Evolutionary conservation across 305 asterid species (phyloP).

Genomic region (Withania somnifera): DNA sequence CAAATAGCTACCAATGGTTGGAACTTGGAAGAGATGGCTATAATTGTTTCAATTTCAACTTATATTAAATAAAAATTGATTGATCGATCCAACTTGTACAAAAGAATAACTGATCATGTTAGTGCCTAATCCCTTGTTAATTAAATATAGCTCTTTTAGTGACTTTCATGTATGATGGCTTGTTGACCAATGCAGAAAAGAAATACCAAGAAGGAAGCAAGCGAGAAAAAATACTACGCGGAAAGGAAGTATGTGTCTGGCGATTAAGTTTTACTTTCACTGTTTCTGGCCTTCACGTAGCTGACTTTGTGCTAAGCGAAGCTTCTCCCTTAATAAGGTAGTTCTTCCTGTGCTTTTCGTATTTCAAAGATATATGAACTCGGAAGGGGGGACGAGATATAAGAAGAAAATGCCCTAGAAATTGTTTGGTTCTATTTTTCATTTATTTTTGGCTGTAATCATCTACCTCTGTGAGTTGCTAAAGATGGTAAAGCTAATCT

Average conservation of each 20-base stretch:
- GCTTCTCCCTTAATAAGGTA: neutral
- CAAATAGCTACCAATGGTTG: neutral
- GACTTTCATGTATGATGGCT: neutral
- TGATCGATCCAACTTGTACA: neutral
- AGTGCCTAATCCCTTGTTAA: neutral
- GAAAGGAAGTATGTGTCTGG: slow-evolving; percentile 62
- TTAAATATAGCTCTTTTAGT: neutral
- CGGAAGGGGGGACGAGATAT: neutral
- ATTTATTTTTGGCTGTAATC: neutral
- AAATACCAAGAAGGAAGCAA: slow-evolving; percentile 78
- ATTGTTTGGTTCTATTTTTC: neutral
- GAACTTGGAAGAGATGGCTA: no score
- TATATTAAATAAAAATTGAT: no score
- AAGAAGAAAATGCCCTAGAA: neutral
- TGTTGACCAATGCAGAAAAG: slow-evolving; percentile 46
- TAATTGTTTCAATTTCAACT: no score
- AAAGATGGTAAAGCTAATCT: neutral
- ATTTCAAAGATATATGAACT: neutral
- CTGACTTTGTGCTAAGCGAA: slow-evolving; percentile 3
- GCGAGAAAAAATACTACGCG: slow-evolving; percentile 72
- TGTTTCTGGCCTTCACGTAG: neutral
- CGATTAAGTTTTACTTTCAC: slow-evolving; percentile 22
- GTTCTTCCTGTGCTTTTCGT: neutral
- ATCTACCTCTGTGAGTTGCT: neutral
- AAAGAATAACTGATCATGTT: neutral